Base-by-base conservation (phyloP, 139 green algal genomes). In the Chlorella sp. region DNA sequence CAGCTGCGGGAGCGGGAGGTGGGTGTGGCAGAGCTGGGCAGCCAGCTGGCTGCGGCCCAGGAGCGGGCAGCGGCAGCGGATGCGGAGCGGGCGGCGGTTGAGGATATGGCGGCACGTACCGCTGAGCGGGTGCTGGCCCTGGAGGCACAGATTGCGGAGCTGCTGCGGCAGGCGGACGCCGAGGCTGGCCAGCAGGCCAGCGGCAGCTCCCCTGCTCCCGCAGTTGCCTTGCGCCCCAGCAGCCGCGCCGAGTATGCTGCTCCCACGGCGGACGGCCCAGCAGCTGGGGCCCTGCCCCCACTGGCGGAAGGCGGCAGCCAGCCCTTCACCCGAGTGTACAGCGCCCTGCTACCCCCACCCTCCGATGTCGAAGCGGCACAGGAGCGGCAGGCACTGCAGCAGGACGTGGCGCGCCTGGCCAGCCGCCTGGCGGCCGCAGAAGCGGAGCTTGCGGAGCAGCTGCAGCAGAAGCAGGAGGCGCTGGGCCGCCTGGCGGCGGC, bases 381-480 rank as follows among this genome's bases (percentile, higher is more conserved):
- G 21, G 25, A 56, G 34, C 20, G 12, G 36, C 34, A n/a, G 18
- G 69, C 34, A 38, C 69, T 56, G 69, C 75, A 71, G 26, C 41
- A 51, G n/a, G 60, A 72, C 38, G 21, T 72, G 74, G 55, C 32
- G 16, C 9, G 55, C 20, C 32, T 69, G 74, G 23, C 20, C 6
- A 57, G 68, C 17, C 74, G 74, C 17, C 74, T 81, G 74, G 47
- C 47, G 47, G 26, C 44, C 0, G 74, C 55, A 1, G 74, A 69
- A 32, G 55, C 17, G 5, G 74, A 78, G 38, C 44, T 82, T 36
- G 26, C 57, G 26, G 23, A 21, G n/a, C 76, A 73, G 60, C 60
- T 82, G 76, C 36, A 63, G 15, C 36, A 56, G 15, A 72, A 82
- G 76, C 57, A 82, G 76, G 76, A 69, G 38, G 76, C 76, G 57